phyloP scores from a whole-genome alignment of 148 eudicot genomes.

The Amaranthus hypochondriacus region DNA sequence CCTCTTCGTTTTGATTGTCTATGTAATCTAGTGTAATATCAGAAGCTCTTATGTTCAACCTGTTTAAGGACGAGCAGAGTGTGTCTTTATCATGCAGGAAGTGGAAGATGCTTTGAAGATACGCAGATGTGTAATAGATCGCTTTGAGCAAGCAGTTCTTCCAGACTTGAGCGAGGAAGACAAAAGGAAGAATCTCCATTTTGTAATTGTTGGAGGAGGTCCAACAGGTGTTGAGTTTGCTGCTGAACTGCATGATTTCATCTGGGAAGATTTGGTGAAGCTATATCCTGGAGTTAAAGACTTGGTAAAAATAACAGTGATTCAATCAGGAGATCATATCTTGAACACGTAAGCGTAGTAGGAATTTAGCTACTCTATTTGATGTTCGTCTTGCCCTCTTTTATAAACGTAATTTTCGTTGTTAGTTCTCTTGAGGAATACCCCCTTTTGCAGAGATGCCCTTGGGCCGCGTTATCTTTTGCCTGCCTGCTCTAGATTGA shows the following conservation, averaged over 20 bases:
- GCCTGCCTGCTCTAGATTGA: no score
- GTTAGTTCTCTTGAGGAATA: no score
- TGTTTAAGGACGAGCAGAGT: slow-evolving; percentile 15
- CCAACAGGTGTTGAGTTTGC: slow-evolving; percentile 87
- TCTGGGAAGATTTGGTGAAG: slow-evolving; percentile 51
- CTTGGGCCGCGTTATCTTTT: no score
- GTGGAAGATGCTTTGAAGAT: slow-evolving; percentile 78
- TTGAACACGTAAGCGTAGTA: slow-evolving; percentile 53
- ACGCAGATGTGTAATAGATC: slow-evolving; percentile 57
- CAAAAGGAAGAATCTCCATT: slow-evolving; percentile 54
- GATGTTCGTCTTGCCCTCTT: no score
- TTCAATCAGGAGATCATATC: slow-evolving; percentile 81
- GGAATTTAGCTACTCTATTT: background rate
- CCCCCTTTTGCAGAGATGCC: no score
- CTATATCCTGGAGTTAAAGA: slow-evolving; percentile 54
- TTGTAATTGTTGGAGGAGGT: slow-evolving; percentile 72
- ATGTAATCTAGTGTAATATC: background rate
- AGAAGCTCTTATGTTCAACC: background rate
- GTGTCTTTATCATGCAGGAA: slow-evolving; percentile 41
- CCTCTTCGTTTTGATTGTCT: background rate
- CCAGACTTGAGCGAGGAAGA: slow-evolving; percentile 65
- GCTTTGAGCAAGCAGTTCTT: slow-evolving; percentile 70
- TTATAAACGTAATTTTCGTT: no score
- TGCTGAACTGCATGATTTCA: slow-evolving; percentile 67
- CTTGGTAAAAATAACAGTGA: slow-evolving; percentile 52